Percentiles rank a stretch among this genome's conserved stretches.
These are phyloP conservation scores for Diplodia scrobiculata DNA, from an alignment of 2,329 filamentous ascomycete genomes.

Conservation along the genomic window DNA sequence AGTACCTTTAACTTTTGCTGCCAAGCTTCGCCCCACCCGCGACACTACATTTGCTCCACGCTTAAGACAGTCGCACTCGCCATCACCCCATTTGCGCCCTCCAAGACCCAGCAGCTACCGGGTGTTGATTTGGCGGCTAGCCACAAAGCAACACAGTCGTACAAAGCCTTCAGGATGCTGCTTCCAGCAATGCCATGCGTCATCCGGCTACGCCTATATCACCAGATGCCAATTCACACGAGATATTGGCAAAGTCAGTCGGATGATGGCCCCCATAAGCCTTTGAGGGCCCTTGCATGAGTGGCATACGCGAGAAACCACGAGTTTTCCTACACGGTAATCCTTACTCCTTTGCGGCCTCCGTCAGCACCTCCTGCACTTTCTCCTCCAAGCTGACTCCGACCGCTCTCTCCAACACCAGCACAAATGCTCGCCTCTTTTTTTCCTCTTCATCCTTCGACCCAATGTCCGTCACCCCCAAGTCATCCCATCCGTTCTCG, in stretches of 20 bases:
- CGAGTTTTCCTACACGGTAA: neutral
- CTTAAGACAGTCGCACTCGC: neutral
- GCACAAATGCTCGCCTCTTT: constrained; percentile 47
- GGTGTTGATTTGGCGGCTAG: neutral
- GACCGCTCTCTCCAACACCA: constrained; percentile 45
- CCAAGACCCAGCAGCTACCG: neutral
- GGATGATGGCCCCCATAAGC: neutral
- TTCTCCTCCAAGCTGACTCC: constrained; percentile 46
- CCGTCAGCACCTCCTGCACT: constrained; percentile 36
- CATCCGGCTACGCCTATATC: neutral
- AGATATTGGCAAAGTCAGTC: neutral
- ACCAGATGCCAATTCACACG: neutral
- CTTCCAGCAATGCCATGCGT: neutral
- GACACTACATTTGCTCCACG: neutral
- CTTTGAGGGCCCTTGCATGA: neutral
- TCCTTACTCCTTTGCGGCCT: constrained; percentile 31
- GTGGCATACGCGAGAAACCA: neutral
- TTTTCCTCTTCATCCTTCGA: constrained; percentile 41
- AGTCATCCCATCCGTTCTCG: constrained; percentile 43
- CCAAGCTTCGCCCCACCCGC: neutral
- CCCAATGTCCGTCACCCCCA: constrained; percentile 37
- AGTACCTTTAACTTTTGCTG: neutral
- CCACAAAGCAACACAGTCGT: neutral
- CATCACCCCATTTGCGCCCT: neutral
- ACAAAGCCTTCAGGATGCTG: neutral